Evolutionary conservation across 805 yeast species (phyloP).

Genomic region (Candida khao-thaluensis): DNA sequence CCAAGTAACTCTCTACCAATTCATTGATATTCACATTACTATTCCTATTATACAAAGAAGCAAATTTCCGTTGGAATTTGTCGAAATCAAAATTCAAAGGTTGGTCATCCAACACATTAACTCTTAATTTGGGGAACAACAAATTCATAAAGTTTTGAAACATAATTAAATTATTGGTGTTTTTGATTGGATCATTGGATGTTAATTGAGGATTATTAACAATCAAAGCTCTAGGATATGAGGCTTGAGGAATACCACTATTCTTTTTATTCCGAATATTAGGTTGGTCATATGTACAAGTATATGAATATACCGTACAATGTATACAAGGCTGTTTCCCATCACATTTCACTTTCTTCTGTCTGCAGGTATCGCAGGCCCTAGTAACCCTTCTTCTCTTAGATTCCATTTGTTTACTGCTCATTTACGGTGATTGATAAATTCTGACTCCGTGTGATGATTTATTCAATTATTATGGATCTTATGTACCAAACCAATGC

Average conservation of each 20-base stretch:
- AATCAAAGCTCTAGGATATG: constrained; percentile 15
- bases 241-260: constrained; percentile 29
- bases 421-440: too few relatives aligned
- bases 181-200: constrained; percentile 12
- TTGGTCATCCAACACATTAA: constrained; percentile 34
- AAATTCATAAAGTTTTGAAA: constrained; percentile 35
- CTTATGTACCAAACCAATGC: too few relatives aligned
- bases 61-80: constrained; percentile 29
- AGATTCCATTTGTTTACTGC: constrained; percentile 16
- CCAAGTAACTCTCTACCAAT: constrained; percentile 27
- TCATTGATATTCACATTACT: constrained; percentile 23
- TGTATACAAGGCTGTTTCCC: constrained; percentile 77
- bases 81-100: constrained; percentile 32
- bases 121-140: constrained; percentile 34
- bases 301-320: constrained; percentile 84
- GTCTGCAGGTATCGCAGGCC: constrained; percentile 75
- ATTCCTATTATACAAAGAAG: constrained; percentile 17
- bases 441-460: too few relatives aligned
- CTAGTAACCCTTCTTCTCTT: constrained; percentile 66
- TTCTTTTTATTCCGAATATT: constrained; percentile 51
- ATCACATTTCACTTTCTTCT: constrained; percentile 76
- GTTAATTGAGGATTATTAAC: constrained; percentile 7
- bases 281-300: constrained; percentile 83
- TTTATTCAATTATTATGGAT: not conserved
- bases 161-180: constrained; percentile 22